Conservation (phyloP, 805 yeast species). For the Torulaspora franciscae region DNA sequence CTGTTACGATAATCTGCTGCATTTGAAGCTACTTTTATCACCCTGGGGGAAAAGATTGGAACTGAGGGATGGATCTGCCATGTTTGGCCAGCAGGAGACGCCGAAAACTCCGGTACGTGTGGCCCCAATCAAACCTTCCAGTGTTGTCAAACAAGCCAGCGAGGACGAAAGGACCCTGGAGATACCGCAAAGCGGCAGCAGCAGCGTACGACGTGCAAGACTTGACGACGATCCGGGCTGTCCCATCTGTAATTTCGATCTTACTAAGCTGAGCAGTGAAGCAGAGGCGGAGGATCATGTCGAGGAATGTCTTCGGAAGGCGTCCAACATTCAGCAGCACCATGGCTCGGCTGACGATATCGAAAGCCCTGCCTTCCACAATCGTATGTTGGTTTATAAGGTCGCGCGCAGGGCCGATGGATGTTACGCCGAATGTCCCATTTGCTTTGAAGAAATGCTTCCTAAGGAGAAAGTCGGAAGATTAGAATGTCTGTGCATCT, state of each 20-base stretch:
- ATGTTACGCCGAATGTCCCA: constrained; percentile 76
- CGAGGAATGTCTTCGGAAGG: constrained; percentile 54
- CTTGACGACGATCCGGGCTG: constrained; percentile 34
- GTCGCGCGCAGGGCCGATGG: constrained; percentile 31
- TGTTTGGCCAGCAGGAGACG: not conserved
- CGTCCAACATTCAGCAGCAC: constrained; percentile 46
- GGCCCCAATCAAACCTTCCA: constrained; percentile 11
- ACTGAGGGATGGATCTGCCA: constrained; percentile 6
- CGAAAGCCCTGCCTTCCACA: constrained; percentile 36
- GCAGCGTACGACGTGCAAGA: constrained; percentile 11
- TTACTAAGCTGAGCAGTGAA: constrained; percentile 16
- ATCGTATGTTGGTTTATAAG: constrained; percentile 80
- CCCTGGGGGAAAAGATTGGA: constrained; percentile 22
- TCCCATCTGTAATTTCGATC: constrained; percentile 37
- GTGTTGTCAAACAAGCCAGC: constrained; percentile 35
- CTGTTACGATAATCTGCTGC: constrained; percentile 48
- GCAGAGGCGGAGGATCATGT: constrained; percentile 58
- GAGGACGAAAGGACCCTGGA: constrained; percentile 12
- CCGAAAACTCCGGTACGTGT: constrained; percentile 4
- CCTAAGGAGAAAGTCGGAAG: constrained; percentile 90
- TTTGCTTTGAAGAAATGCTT: constrained; percentile 82
- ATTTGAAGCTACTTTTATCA: constrained; percentile 17
- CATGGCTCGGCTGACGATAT: constrained; percentile 56
- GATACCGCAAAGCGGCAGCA: constrained; percentile 7
- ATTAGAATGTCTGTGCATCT: constrained; percentile 88